Percentiles rank a stretch among this genome's conserved stretches.
phyloP scores from a whole-genome alignment of 768 basidiomycete species.

The Rhodosporidiobolus odoratus region DNA sequence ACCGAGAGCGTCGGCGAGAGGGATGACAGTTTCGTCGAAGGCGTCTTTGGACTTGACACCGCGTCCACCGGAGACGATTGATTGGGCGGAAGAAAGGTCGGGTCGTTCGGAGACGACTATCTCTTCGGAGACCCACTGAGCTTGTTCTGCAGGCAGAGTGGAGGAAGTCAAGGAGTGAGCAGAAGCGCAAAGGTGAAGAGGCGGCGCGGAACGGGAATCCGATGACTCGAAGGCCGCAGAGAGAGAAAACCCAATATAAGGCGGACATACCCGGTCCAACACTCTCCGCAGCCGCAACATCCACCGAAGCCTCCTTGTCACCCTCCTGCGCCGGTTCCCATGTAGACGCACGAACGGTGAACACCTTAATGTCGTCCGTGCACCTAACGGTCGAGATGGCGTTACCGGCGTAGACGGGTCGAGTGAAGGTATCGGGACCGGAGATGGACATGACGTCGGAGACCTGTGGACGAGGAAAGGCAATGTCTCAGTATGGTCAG shows the following conservation, averaged over 20 bases:
- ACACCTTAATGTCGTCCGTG: constrained; percentile 76
- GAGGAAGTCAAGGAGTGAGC: background rate
- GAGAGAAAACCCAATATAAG: background rate
- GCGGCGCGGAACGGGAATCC: too few species aligned
- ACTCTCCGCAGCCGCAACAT: constrained; percentile 52
- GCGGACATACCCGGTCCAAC: constrained; percentile 36
- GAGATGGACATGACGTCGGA: constrained; percentile 82
- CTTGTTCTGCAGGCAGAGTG: constrained; percentile 39
- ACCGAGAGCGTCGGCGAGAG: constrained; percentile 84
- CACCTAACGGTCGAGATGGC: constrained; percentile 88
- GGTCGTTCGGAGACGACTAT: constrained; percentile 87
- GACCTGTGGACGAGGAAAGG: too few species aligned
- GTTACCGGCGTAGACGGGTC: constrained; percentile 96
- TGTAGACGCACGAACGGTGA: constrained; percentile 87
- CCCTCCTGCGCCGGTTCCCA: constrained; percentile 58
- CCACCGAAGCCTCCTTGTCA: constrained; percentile 51
- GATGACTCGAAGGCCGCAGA: background rate
- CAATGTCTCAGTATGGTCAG: too few species aligned
- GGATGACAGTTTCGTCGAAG: constrained; percentile 78
- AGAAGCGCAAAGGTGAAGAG: background rate
- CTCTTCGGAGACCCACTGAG: constrained; percentile 52
- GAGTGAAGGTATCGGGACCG: constrained; percentile 70
- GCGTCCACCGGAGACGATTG: constrained; percentile 90
- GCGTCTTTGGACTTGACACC: constrained; percentile 91
- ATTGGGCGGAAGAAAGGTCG: constrained; percentile 76